Evolutionary conservation across 306 rosid genomes (phyloP).

Genomic region (Casuarina glauca): DNA sequence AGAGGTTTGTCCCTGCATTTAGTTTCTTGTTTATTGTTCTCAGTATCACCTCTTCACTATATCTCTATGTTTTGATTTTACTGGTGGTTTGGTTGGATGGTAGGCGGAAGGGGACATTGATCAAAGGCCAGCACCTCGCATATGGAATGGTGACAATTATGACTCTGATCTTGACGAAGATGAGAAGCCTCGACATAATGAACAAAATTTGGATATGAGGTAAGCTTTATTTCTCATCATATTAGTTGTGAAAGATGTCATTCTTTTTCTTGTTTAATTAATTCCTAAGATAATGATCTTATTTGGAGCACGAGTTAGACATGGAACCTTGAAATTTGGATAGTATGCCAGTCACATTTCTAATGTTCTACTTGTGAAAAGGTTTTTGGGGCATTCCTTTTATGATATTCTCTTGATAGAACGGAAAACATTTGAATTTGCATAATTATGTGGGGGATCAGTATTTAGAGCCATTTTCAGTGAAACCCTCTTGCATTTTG

Average conservation of each 20-base stretch:
- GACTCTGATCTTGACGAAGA: constrained; percentile 81
- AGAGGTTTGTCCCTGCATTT: constrained; percentile 46
- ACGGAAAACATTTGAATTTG: neutral
- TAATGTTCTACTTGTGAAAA: neutral
- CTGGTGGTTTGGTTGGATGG: constrained; percentile 29
- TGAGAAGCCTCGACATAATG: constrained; percentile 29
- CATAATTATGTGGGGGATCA: neutral
- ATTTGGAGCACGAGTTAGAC: neutral
- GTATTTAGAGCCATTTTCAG: neutral
- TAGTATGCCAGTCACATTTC: neutral
- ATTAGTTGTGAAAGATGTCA: neutral
- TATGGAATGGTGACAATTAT: constrained; percentile 76
- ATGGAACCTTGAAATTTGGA: neutral
- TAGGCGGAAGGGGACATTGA: constrained; percentile 76
- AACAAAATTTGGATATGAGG: constrained; percentile 39
- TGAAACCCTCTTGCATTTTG: neutral
- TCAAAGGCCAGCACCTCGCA: constrained; percentile 70
- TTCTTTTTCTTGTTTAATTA: neutral
- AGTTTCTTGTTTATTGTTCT: constrained; percentile 1
- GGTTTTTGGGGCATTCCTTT: neutral
- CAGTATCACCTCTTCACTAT: constrained; percentile 2
- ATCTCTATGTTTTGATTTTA: constrained; percentile 28
- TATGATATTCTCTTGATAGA: neutral
- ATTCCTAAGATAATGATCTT: constrained; percentile 5
- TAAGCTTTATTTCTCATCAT: constrained; percentile 26